Percentiles rank a stretch among this genome's conserved stretches.
These are phyloP conservation scores for Vigna nakashimae DNA, from an alignment of 306 rosid genomes.

Conservation along the genomic window DNA sequence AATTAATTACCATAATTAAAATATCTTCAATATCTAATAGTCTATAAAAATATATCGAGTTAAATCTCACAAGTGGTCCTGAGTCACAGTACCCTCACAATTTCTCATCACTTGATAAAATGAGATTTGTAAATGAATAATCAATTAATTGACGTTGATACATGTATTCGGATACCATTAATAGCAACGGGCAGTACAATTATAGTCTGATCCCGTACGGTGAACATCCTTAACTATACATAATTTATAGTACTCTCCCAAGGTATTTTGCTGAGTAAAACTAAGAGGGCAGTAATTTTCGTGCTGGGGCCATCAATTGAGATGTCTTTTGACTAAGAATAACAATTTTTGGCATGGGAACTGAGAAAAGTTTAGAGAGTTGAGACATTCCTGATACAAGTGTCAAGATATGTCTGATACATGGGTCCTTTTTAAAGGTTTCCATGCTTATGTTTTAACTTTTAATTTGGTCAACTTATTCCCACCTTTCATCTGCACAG, in stretches of 20 bases:
- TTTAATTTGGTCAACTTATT: conserved; percentile 37
- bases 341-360: conserved; percentile 3
- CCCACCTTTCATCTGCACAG: conserved; percentile 19
- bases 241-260: conserved; percentile 30
- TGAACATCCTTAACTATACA: conserved; percentile 31
- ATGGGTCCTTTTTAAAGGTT: conserved; percentile 28
- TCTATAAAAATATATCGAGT: background rate
- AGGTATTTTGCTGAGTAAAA: conserved; percentile 18
- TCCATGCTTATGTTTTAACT: conserved; percentile 12
- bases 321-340: conserved; percentile 30
- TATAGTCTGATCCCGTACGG: conserved; percentile 36
- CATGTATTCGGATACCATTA: conserved; percentile 15
- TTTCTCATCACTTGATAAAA: conserved; percentile 11
- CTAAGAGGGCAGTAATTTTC: background rate
- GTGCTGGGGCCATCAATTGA: conserved; percentile 17
- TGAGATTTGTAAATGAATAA: conserved; percentile 8
- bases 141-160: conserved; percentile 35
- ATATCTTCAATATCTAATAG: background rate
- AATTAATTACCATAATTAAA: background rate
- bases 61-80: conserved; percentile 34
- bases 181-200: conserved; percentile 24
- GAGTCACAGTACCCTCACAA: conserved; percentile 16
- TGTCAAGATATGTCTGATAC: background rate
- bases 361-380: conserved; percentile 20
- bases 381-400: conserved; percentile 4